Base-by-base conservation (phyloP, 2,329 filamentous ascomycete genomes). In the Mycocentrospora acerina region DNA sequence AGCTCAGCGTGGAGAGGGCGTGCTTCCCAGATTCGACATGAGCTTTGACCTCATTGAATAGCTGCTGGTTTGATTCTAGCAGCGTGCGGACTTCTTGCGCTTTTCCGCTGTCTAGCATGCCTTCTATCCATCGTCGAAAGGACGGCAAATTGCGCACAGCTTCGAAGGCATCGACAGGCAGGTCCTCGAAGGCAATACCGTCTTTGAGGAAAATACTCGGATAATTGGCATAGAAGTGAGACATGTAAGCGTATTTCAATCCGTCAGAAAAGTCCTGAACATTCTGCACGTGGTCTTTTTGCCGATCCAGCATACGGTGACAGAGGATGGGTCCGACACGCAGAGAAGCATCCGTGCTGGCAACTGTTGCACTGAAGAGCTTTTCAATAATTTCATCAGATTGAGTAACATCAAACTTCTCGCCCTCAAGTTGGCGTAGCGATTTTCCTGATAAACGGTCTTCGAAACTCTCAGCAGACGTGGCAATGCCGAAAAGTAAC, bases 231-330 rank as follows among this genome's bases (percentile, higher is more conserved):
- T 88, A 91, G 58, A 88, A 91, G 61, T 90, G 86, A 40, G 84
- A 88, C 87, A 94, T 90, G 59, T 90, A 89, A 1, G 84, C 81
- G 67, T 91, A 93, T 79, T 88, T 62, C 2, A 90, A 56, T 9
- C 84, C 82, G 58, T 80, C 80, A 32, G 84, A 75, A 58, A 91
- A 87, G 7, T 80, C 79, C 40, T 88, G 82, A 12, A 88, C 81
- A 48, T 86, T 88, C 29, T 86, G 83, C 7, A 89, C 81, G 57
- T 91, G 86, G 52, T 90, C 85, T 48, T 79, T 79, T 59, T 93
- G 88, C 19, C 88, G 77, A 44, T 86, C 82, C 14, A 90, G 70
- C 46, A 89, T 74, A 54, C 74, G 77, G 27, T 75, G 73, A 27
- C 86, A 73, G 25, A 93, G 67, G 5, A 69, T 70, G 1, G 84